Conservation (phyloP, 371 early-diverging fungal species). For the Sporodiniella umbellata region DNA sequence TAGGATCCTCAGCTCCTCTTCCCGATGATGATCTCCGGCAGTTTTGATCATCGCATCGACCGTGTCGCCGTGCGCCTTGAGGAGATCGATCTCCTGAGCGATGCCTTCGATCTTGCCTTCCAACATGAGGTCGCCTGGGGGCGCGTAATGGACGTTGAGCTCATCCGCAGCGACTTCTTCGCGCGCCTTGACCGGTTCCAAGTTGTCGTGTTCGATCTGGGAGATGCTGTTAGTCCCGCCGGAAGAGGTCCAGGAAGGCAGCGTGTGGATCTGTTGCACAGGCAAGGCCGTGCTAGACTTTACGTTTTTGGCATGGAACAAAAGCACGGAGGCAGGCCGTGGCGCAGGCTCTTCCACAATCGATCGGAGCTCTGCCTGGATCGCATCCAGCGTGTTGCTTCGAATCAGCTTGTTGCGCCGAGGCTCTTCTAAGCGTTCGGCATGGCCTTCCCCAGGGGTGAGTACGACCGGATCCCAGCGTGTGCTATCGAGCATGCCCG, state of each 20-base stretch:
- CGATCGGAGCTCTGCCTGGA: constrained; percentile 57
- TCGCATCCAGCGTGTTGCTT: constrained; percentile 55
- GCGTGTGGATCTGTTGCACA: constrained; percentile 26
- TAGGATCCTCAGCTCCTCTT: constrained; percentile 60
- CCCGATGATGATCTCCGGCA: constrained; percentile 47
- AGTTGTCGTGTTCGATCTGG: constrained; percentile 32
- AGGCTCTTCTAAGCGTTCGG: too few species aligned
- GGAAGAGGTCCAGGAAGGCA: constrained; percentile 37
- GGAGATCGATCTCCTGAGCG: constrained; percentile 52
- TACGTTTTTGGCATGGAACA: constrained; percentile 16
- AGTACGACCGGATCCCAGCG: too few species aligned
- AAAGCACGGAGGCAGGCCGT: constrained; percentile 13
- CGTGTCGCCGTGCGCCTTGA: constrained; percentile 65
- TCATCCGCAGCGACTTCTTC: not conserved
- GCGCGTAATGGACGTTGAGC: constrained; percentile 53
- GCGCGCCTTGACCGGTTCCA: constrained; percentile 9
- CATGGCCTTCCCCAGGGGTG: too few species aligned
- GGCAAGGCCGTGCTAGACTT: constrained; percentile 39
- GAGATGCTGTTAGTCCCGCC: constrained; percentile 32
- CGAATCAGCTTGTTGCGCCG: constrained; percentile 21
- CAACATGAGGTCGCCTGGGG: constrained; percentile 70
- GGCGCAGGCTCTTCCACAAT: constrained; percentile 44
- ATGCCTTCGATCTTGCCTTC: constrained; percentile 50
- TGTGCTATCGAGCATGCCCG: constrained; percentile 28
- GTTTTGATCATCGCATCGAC: constrained; percentile 62